A percentile compares a stretch with the other conserved stretches of the same genome.
Conservation (phyloP, 371 early-diverging fungal genomes). For the Syncephalastrum monosporum region DNA sequence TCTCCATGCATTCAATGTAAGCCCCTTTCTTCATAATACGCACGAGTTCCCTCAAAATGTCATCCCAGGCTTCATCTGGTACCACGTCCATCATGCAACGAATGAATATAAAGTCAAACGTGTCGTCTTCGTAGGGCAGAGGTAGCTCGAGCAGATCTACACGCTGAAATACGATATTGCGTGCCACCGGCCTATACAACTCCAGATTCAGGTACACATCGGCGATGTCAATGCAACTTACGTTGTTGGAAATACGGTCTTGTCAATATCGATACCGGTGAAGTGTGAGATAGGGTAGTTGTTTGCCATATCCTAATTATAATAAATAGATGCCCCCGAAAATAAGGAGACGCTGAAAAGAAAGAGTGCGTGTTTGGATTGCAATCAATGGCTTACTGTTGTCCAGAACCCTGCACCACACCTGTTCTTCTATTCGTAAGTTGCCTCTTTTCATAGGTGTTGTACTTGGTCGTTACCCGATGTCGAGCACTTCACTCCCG, state of each 20-base stretch:
- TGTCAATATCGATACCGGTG: constrained; percentile 44
- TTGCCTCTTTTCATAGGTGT: neutral
- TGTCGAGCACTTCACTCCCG: constrained; percentile 42
- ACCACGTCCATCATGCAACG: constrained; percentile 41
- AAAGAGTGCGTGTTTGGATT: neutral
- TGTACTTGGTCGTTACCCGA: constrained; percentile 29
- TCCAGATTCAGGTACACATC: neutral
- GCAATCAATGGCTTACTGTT: constrained; percentile 19
- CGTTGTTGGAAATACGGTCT: constrained; percentile 35
- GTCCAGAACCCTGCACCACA: constrained; percentile 49
- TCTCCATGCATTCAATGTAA: constrained; percentile 45
- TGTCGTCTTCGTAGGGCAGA: constrained; percentile 38
- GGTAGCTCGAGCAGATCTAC: constrained; percentile 38
- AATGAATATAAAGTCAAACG: constrained; percentile 43
- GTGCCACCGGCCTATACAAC: constrained; percentile 11
- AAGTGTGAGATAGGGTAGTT: constrained; percentile 41
- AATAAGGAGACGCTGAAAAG: too few species aligned
- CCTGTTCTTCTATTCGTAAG: constrained; percentile 6
- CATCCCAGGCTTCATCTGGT: constrained; percentile 42
- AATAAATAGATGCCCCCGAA: constrained; percentile 1
- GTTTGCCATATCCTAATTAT: constrained; percentile 38
- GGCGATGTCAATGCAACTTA: constrained; percentile 6
- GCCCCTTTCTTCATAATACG: constrained; percentile 48
- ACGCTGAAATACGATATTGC: constrained; percentile 33
- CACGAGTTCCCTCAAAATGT: constrained; percentile 32